Evolutionary conservation across 1,284 basidiomycete species (phyloP), one percentile per base, ranked within the genome.

Genomic region (Xerocomus amazonicus): DNA sequence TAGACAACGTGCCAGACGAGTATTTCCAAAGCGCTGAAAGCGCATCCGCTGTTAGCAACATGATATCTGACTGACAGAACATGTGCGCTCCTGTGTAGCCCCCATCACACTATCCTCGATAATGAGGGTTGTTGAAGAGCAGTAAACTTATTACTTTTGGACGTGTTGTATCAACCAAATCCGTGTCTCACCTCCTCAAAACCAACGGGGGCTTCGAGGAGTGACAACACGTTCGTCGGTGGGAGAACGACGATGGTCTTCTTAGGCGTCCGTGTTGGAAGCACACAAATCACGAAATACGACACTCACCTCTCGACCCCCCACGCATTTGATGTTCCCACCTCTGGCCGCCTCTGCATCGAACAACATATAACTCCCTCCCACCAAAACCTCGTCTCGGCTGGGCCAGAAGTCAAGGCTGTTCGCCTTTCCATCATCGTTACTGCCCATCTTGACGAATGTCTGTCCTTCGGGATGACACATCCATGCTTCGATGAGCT

Each of bases 401-500:
- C 72, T 69, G 0, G 93, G 93, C 87, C 90, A 92, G 65, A 95
- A 92, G 0, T 87, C 90, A 34, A 59, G 59, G 0, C 36, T 8
- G 6, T 9, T 29, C 10, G 40, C 51, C 17, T 49, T 54, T 17
- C 40, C 39, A 33, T 45, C 42, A n/a, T 37, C 41, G 3, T 47
- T 39, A 8, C 19, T 78, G 1, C 82, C 80, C 56, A 81, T 79
- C 55, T 80, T 75, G 40, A 81, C 72, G 42, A 94, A 71, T 29
- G 79, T 81, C 70, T 96, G 93, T 34, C 54, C 61, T 63, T 97
- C 93, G 17, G 84, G 71, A 69, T 98, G 96, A 63, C 95, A 98
- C 90, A 99, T 95, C 95, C 95, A 98, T 3, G 92, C 88, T 53
- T 98, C 95, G 19, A 98, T 83, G 35, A 98, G 82, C 68, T 99